Percentiles rank a stretch among this genome's conserved stretches.
phyloP scores from a whole-genome alignment of 2,329 filamentous ascomycete species.

The Kalmusia sp. region DNA sequence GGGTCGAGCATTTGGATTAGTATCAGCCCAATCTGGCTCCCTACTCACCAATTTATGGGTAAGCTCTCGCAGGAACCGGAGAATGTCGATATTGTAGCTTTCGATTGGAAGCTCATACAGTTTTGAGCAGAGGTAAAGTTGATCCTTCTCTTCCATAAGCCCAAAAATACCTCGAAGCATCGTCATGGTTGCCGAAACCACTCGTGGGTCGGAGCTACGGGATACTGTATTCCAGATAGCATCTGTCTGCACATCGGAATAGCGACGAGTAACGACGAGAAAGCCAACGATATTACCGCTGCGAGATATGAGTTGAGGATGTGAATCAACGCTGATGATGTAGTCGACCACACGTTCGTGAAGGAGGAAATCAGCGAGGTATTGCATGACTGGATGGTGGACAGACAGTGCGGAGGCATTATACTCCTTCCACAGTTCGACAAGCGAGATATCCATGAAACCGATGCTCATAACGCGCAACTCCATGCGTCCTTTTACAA shows the following conservation, averaged over 20 bases:
- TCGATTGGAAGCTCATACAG: constrained; percentile 56
- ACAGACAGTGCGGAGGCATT: constrained; percentile 51
- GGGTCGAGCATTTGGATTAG: constrained; percentile 47
- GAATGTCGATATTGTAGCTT: constrained; percentile 37
- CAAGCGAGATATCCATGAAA: constrained; percentile 74
- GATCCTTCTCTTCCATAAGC: constrained; percentile 50
- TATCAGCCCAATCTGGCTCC: constrained; percentile 19
- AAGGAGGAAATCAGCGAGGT: constrained; percentile 73
- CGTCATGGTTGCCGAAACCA: constrained; percentile 78
- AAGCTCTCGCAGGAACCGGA: constrained; percentile 39
- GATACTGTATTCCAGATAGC: constrained; percentile 84
- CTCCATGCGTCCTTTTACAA: constrained; percentile 89
- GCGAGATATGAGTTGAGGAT: constrained; percentile 85
- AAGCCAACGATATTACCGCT: constrained; percentile 88
- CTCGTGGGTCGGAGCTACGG: constrained; percentile 81
- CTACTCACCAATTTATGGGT: constrained; percentile 25
- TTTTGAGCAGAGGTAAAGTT: constrained; percentile 73
- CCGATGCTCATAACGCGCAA: constrained; percentile 80
- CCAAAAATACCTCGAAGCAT: constrained; percentile 64
- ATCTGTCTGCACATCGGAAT: constrained; percentile 75
- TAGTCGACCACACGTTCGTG: constrained; percentile 80
- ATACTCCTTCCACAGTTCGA: constrained; percentile 64
- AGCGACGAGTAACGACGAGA: constrained; percentile 78
- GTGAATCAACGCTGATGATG: constrained; percentile 87
- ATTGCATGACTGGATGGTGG: constrained; percentile 67